Evolutionary conservation across 257 asterid species (phyloP), one percentile per base, ranked within the genome.

Genomic region (Dorcoceras hygrometricum): DNA sequence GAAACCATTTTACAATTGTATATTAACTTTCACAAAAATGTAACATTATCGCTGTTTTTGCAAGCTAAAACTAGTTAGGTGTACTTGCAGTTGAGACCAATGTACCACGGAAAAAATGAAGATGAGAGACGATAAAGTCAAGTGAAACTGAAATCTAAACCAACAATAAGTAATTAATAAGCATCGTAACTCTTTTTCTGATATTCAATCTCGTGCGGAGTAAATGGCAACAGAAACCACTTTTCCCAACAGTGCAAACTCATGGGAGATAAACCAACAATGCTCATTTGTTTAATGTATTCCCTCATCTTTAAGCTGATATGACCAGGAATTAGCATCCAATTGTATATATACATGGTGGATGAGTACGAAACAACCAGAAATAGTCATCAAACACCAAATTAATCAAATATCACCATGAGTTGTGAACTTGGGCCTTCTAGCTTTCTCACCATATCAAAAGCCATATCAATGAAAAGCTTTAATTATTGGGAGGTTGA

Each of bases 61-160:
- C 3, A 39, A 12, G 50, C 50, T 11, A 39, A 39, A 12, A 39
- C 18, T 39, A 7, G 50, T 18, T 14, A n/a, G 22, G 24, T 39
- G 65, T 26, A 27, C 23, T 69, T 50, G 43, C 46, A 71, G 12
- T 12, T 25, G 26, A 31, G 8, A 25, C 67, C 22, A 59, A 57
- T 16, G 63, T 34, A 23, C 53, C 29, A 12, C 50, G 25, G 34
- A 51, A 59, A 59, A 59, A 59, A 63, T 25, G 1, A 28, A 48
- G 28, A 46, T 6, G 19, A 59, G 3, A 11, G 27, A 19, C 31
- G 23, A 23, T 32, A 57, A 27, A 43, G 57, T 51, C 59, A 56
- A 26, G 59, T 19, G 4, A 53, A 54, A 25, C n/a, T 8, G 3
- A 16, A 18, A 59, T 59, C 46, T 5, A 59, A 20, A 28, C 27